Percentiles rank a stretch among this genome's conserved stretches.
These are phyloP conservation scores for Dendrobium nobile DNA, from an alignment of 106 monocot species.

Conservation along the genomic window DNA sequence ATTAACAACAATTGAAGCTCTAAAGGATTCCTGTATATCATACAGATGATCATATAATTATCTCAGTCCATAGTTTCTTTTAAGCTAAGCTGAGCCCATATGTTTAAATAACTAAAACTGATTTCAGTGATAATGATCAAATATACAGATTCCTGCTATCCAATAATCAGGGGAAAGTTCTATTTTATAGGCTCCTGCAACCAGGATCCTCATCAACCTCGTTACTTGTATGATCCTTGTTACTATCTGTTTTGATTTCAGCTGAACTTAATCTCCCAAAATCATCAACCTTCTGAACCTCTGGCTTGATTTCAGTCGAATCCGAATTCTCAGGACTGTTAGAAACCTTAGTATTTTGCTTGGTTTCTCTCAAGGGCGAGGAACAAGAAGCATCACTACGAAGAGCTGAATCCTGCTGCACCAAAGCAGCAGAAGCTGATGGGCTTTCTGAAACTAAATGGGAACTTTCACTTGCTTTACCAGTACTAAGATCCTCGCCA, in stretches of 20 bases:
- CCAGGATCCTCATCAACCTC: too few species aligned
- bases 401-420: too few species aligned
- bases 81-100: too few species aligned
- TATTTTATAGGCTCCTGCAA: neutral
- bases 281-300: neutral
- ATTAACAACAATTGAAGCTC: too few species aligned
- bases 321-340: neutral
- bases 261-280: neutral
- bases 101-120: too few species aligned
- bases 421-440: neutral
- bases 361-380: neutral
- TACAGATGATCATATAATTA: too few species aligned
- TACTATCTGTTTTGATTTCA: too few species aligned
- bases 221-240: too few species aligned
- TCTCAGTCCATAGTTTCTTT: too few species aligned
- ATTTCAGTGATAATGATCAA: too few species aligned
- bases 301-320: neutral
- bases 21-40: too few species aligned
- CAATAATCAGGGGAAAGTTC: neutral
- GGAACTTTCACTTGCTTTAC: neutral
- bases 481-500: neutral
- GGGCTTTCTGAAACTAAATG: neutral
- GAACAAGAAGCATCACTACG: conserved; percentile 2
- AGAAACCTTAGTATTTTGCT: neutral
- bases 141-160: too few species aligned